phyloP scores from a whole-genome alignment of 1,139 yeast species.

The Blastobotrys aristatus region DNA sequence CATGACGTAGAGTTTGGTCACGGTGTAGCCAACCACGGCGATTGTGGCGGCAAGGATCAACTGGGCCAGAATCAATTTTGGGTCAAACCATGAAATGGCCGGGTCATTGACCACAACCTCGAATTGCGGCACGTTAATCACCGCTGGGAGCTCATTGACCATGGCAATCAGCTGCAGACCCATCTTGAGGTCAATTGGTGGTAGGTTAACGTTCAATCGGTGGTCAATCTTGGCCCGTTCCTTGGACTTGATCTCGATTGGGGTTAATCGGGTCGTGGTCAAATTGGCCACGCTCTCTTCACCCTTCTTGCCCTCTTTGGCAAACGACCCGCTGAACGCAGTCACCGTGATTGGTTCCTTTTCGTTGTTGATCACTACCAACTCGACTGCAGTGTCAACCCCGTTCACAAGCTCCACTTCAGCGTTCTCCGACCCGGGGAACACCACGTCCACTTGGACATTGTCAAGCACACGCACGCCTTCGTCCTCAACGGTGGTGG shows the following conservation, averaged over 20 bases:
- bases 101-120: slow-evolving; percentile 58
- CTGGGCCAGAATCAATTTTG: slow-evolving; percentile 63
- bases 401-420: slow-evolving; percentile 38
- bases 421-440: slow-evolving; percentile 7
- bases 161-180: slow-evolving; percentile 46
- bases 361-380: slow-evolving; percentile 56
- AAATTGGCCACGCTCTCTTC: slow-evolving; percentile 48
- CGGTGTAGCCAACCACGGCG: slow-evolving; percentile 47
- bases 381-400: slow-evolving; percentile 51
- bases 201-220: slow-evolving; percentile 42
- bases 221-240: slow-evolving; percentile 36
- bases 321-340: slow-evolving; percentile 69
- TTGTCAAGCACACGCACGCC: slow-evolving; percentile 3
- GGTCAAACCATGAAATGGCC: slow-evolving; percentile 65
- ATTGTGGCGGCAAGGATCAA: slow-evolving; percentile 48
- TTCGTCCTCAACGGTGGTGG: slow-evolving; percentile 2
- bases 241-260: slow-evolving; percentile 42
- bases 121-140: slow-evolving; percentile 42
- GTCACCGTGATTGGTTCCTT: slow-evolving; percentile 49
- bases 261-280: slow-evolving; percentile 63
- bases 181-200: slow-evolving; percentile 55
- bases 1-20: slow-evolving; percentile 44
- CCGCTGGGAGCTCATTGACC: slow-evolving; percentile 48
- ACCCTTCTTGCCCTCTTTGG: slow-evolving; percentile 41
- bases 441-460: slow-evolving; percentile 11